Conservation (phyloP, 805 yeast genomes). For the Starmerella asiatica region DNA sequence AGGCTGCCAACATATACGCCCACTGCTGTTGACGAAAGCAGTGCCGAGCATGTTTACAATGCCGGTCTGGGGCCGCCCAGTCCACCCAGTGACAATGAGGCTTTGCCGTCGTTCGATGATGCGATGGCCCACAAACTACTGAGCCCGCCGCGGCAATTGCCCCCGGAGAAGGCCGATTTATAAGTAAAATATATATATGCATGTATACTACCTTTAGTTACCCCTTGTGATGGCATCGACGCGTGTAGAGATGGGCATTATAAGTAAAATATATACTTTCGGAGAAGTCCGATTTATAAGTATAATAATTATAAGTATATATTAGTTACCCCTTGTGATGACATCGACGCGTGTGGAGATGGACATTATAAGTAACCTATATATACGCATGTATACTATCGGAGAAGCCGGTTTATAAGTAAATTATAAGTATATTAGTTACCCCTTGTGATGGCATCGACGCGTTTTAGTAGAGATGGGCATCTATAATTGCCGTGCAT, state of each 20-base stretch:
- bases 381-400: too few relatives aligned
- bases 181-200: neutral
- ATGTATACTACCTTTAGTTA: neutral
- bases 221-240: too few relatives aligned
- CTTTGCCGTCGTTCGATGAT: conserved; percentile 23
- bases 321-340: too few relatives aligned
- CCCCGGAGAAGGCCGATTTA: conserved; percentile 8
- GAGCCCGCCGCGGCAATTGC: conserved; percentile 14
- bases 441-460: neutral
- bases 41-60: neutral
- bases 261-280: too few relatives aligned
- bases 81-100: conserved; percentile 2
- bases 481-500: neutral
- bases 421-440: too few relatives aligned
- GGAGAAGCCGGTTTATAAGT: too few relatives aligned
- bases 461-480: neutral
- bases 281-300: too few relatives aligned
- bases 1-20: conserved; percentile 23
- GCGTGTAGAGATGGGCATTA: too few relatives aligned
- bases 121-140: conserved; percentile 20
- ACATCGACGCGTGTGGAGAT: too few relatives aligned
- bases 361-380: too few relatives aligned
- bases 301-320: too few relatives aligned
- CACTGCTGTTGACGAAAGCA: neutral
- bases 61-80: too few relatives aligned